phyloP scores from a whole-genome alignment of 1,139 yeast genomes.

The Lodderomyces parapsilosis region DNA sequence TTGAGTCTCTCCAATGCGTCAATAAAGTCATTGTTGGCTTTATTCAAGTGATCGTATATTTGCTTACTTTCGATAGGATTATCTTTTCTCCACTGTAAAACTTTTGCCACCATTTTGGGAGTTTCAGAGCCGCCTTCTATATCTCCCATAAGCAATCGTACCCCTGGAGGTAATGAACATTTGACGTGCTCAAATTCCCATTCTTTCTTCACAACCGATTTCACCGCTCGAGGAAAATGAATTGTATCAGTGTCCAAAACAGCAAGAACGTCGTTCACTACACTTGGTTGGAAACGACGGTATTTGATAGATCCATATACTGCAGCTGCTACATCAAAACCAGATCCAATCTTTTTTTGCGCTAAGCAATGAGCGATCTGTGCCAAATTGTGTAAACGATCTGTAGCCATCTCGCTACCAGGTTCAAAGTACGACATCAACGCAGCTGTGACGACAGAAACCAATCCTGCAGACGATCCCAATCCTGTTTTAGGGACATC shows the following conservation, averaged over 20 bases:
- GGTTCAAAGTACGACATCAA: constrained; percentile 49
- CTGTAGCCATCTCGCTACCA: constrained; percentile 19
- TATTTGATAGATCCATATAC: constrained; percentile 86
- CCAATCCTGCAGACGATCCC: constrained; percentile 95
- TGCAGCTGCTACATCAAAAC: constrained; percentile 96
- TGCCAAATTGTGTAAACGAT: constrained; percentile 71
- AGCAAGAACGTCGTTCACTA: constrained; percentile 46
- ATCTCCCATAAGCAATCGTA: constrained; percentile 86
- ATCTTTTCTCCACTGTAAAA: constrained; percentile 63
- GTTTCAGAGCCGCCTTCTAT: constrained; percentile 91
- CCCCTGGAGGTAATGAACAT: constrained; percentile 64
- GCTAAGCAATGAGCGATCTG: constrained; percentile 93
- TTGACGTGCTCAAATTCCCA: constrained; percentile 61
- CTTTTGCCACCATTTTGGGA: constrained; percentile 80
- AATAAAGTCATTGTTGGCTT: constrained; percentile 59
- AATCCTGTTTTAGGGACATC: constrained; percentile 90
- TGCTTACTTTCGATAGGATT: constrained; percentile 50
- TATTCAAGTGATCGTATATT: constrained; percentile 56
- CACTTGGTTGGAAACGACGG: constrained; percentile 61
- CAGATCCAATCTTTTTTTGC: constrained; percentile 93
- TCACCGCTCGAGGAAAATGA: constrained; percentile 20
- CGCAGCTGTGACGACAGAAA: constrained; percentile 75
- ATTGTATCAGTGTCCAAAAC: constrained; percentile 9
- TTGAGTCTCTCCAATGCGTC: constrained; percentile 39
- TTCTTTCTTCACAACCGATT: constrained; percentile 40